phyloP scores from a whole-genome alignment of 2,329 filamentous ascomycete genomes.

The Alternaria ethzedia region DNA sequence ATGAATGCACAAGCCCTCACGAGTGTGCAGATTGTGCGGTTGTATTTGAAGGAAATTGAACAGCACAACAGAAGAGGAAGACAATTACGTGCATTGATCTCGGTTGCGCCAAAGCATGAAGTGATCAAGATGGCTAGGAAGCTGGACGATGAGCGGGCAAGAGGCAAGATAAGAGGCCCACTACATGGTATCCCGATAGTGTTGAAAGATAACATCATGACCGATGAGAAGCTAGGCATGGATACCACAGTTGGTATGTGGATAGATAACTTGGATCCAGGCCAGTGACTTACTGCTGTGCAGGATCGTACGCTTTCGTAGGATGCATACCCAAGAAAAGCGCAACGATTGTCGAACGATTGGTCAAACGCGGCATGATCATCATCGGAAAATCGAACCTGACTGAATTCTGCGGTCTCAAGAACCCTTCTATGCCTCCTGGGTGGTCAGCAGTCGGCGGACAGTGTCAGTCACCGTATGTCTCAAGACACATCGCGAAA shows the following conservation, averaged over 20 bases:
- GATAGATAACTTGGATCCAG: background rate
- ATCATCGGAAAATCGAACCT: slow-evolving; percentile 53
- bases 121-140: slow-evolving; percentile 45
- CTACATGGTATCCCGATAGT: slow-evolving; percentile 54
- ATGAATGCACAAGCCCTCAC: slow-evolving; percentile 37
- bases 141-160: slow-evolving; percentile 50
- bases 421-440: slow-evolving; percentile 46
- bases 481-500: slow-evolving; percentile 47
- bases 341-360: slow-evolving; percentile 47
- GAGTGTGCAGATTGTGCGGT: slow-evolving; percentile 45
- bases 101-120: slow-evolving; percentile 46
- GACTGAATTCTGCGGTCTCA: slow-evolving; percentile 47
- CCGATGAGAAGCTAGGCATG: slow-evolving; percentile 47
- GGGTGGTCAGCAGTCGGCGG: slow-evolving; percentile 52
- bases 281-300: background rate
- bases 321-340: slow-evolving; percentile 47
- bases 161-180: slow-evolving; percentile 44
- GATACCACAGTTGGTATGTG: slow-evolving; percentile 50
- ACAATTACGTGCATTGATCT: slow-evolving; percentile 47
- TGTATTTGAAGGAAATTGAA: slow-evolving; percentile 44
- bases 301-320: slow-evolving; percentile 47
- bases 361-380: slow-evolving; percentile 50
- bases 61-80: slow-evolving; percentile 44
- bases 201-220: slow-evolving; percentile 53
- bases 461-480: slow-evolving; percentile 49